Percentiles rank a stretch among this genome's conserved stretches.
These are phyloP conservation scores for Rhizophora apiculata DNA, from an alignment of 345 rosid species.

Conservation along the genomic window DNA sequence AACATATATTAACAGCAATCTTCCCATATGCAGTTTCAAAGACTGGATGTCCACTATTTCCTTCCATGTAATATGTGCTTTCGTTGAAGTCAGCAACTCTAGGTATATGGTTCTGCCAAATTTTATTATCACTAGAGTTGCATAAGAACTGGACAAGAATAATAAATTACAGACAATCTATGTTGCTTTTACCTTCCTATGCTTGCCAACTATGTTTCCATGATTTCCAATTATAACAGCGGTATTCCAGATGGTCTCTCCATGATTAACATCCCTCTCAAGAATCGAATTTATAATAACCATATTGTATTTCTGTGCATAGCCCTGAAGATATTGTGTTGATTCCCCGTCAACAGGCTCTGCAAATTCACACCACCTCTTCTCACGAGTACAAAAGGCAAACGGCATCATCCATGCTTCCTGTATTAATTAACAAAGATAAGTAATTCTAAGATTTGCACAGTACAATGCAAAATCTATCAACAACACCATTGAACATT, in stretches of 20 bases:
- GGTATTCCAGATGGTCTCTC: constrained; percentile 92
- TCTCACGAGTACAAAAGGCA: constrained; percentile 95
- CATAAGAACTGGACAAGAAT: constrained; percentile 4
- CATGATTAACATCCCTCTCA: constrained; percentile 84
- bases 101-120: constrained; percentile 88
- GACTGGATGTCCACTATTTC: constrained; percentile 91
- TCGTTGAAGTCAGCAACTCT: constrained; percentile 97
- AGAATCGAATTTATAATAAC: constrained; percentile 87
- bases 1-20: constrained; percentile 85
- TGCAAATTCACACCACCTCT: constrained; percentile 95
- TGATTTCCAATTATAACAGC: constrained; percentile 81
- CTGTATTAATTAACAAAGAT: constrained; percentile 26
- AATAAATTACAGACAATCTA: constrained; percentile 4
- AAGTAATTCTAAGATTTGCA: not conserved
- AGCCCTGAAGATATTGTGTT: constrained; percentile 72
- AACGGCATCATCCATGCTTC: constrained; percentile 99
- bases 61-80: constrained; percentile 99
- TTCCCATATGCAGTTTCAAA: constrained; percentile 90
- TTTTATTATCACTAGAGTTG: constrained; percentile 11
- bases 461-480: not conserved
- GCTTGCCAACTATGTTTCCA: constrained; percentile 91
- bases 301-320: constrained; percentile 76
- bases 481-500: not conserved
- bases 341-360: constrained; percentile 89
- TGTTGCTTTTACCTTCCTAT: constrained; percentile 61